Base-by-base conservation (phyloP, 2,329 filamentous ascomycete genomes). In the Sphaerulina musiva region DNA sequence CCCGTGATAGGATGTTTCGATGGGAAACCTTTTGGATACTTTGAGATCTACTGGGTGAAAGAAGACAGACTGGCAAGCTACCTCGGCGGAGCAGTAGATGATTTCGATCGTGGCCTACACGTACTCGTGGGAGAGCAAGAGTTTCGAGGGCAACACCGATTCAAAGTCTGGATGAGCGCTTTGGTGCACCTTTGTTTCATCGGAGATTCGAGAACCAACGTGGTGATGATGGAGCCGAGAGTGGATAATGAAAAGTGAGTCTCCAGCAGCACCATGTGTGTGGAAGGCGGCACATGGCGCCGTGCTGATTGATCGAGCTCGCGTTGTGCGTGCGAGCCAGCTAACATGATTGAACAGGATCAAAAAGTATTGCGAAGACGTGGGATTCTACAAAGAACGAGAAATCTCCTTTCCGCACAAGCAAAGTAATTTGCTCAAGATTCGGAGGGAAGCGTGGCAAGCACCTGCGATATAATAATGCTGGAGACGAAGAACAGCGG, bases 41-140 rank as follows among this genome's bases (percentile, higher is more conserved):
- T 98, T 68, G 93, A 98, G 74, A 80, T 98, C 34, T 98, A 98
- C 73, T 98, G 93, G 92, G 89, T 93, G 3, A 95, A 95, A 66
- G 93, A 98, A 68, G 93, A 97, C 66, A 74, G 77, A 0, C 70
- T 98, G 0, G 89, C 88, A 0, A 80, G 78, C 46, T 78, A 89
- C 59, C 71, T 95, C 3, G 83, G 69, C 0, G 78, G 78, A 20
- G 78, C 80, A 3, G 86, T 93, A 70, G 81, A 80, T 6, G 87
- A 95, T 64, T 97, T 86, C 72, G 92, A 97, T 64, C 78, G 93
- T 6, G 93, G 93, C 0, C 73, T 97, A 14, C 93, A 98, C 66
- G 83, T 93, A 10, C 75, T 98, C 39, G 80, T 98, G 3, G 93
- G 93, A 1, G 93, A 97, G 72, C 84, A 96, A 64, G 95, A 93